Evolutionary conservation across 2,329 filamentous ascomycete species (phyloP), one percentile per base, ranked within the genome.

Genomic region (Arthrobotrys pseudoclavata): DNA sequence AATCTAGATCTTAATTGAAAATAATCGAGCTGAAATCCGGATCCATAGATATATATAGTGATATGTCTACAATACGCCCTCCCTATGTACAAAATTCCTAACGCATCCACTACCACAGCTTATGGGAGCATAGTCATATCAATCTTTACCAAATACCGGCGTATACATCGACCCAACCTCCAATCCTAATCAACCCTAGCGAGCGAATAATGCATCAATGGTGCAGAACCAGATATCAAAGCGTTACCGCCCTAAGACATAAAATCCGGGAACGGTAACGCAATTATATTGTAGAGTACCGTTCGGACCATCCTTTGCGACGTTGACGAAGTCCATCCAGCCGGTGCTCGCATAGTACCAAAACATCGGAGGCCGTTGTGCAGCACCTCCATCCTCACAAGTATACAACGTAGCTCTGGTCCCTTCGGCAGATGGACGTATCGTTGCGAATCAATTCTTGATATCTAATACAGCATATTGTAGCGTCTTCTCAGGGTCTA

Each of bases 271-370:
- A 22, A 57, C 29, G 4, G 12, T 4, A 22, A 57, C 52, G 18
- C 52, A 57, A 2, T 20, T n/a, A 22, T 34, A 57, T 22, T 34
- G n/a, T 13, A 18, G 2, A 22, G 0, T 15, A 12, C 29, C 52
- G 5, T 13, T 57, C 13, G 29, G 52, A 3, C 52, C 29, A 22
- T 57, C 52, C 15, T 0, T 13, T 15, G 52, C 52, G 22, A n/a
- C 10, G n/a, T 37, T 26, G 5, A 29, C 29, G 18, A 57, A 22
- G 5, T 18, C 29, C 10, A 6, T 15, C 24, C 26, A 57, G 15
- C 52, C 52, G 5, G 52, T 37, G 22, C 29, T 57, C 7, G 26
- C 52, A 57, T 57, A 57, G 10, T 22, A 37, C 52, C 52, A 57
- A 57, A 57, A 57, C 13, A 9, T 5, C 15, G 52, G 29, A 37